Conservation (phyloP, 2,329 filamentous ascomycete species). For the Chaetomiaceae sp. region DNA sequence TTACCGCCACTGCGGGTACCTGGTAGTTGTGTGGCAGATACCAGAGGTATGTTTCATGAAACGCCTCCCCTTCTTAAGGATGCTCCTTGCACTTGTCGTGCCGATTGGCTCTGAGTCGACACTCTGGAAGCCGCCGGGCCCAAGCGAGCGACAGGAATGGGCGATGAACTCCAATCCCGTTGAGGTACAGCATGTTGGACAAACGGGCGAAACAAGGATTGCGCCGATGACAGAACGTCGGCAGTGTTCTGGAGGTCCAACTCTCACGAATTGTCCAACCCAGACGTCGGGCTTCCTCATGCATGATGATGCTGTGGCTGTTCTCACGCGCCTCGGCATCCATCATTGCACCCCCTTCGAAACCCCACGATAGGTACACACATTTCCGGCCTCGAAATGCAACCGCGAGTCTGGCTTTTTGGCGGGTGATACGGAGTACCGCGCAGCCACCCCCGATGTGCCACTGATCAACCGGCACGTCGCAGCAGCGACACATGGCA, state of each 20-base stretch:
- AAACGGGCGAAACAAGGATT: background rate
- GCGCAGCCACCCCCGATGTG: no score
- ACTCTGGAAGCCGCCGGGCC: background rate
- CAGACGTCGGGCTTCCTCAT: background rate
- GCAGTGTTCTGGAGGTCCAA: no score
- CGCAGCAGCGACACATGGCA: no score
- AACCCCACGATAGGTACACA: background rate
- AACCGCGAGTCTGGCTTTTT: background rate
- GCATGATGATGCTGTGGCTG: background rate
- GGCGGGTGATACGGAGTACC: no score
- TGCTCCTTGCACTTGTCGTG: background rate
- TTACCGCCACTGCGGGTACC: no score
- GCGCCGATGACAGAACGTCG: no score
- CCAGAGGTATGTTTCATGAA: slow-evolving; percentile 14
- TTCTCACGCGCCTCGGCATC: background rate
- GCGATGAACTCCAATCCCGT: background rate
- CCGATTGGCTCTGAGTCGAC: background rate
- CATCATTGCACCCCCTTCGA: background rate
- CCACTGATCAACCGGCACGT: no score
- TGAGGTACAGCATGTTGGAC: no score
- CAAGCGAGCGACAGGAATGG: background rate
- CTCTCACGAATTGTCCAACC: background rate
- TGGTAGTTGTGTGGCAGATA: no score
- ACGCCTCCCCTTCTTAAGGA: background rate
- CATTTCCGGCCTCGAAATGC: background rate